Conservation (phyloP, 345 rosid genomes). For the Balakata baccata region DNA sequence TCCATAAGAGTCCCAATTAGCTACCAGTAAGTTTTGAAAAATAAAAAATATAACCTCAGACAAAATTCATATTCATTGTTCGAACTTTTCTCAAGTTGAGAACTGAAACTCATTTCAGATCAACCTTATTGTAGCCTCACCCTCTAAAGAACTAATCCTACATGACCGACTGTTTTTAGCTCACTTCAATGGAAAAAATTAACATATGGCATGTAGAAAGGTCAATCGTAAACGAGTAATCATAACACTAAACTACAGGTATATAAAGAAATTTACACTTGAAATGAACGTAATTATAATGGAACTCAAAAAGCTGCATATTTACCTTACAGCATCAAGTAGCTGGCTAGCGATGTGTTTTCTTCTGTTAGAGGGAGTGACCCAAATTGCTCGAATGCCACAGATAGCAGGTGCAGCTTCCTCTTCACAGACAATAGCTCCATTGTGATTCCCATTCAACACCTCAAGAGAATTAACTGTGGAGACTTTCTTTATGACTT, state of each 20-base stretch:
- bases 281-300: not conserved
- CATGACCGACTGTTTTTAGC: not conserved
- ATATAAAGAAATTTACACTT: not conserved
- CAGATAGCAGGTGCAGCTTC: constrained; percentile 55
- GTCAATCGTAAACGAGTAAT: not conserved
- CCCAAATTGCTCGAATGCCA: constrained; percentile 91
- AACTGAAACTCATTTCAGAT: not conserved
- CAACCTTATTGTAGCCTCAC: not conserved
- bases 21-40: no score
- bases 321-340: constrained; percentile 74
- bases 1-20: no score
- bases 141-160: not conserved
- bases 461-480: constrained; percentile 18
- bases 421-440: constrained; percentile 54
- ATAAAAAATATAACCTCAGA: no score
- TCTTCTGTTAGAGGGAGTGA: constrained; percentile 74
- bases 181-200: not conserved
- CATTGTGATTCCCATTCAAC: constrained; percentile 27
- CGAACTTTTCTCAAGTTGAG: not conserved
- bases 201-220: not conserved
- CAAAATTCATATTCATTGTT: no score
- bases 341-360: constrained; percentile 64
- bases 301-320: not conserved
- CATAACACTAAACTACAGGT: not conserved
- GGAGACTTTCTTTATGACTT: constrained; percentile 40